Evolutionary conservation across 1,284 basidiomycete genomes (phyloP), one percentile per base, ranked within the genome.

Genomic region (Sanguinoderma infundibulare): DNA sequence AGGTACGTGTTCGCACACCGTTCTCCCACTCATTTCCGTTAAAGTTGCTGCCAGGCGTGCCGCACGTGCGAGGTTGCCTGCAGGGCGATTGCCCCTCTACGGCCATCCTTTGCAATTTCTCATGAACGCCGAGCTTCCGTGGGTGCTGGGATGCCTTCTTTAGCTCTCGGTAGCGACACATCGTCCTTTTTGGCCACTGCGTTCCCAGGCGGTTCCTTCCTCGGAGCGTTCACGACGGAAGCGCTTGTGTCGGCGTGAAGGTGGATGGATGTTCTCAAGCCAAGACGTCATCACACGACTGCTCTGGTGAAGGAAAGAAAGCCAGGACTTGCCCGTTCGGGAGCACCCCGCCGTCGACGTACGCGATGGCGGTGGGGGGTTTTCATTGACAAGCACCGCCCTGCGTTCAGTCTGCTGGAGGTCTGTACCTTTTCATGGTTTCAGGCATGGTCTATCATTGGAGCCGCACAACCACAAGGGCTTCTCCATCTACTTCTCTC

Each of bases 11-110:
- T 34, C 46, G 32, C 32, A 20, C 28, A 22, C 20, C 39, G 32
- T 26, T 44, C 36, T 10, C 15, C n/a, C n/a, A n/a, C 51, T 53
- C 28, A 59, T 59, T 44, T 53, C 51, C 57, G 57, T 53, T 26
- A 39, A 39, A n/a, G 36, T 50, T 40, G 34, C n/a, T 28, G 12
- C 46, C 28, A 32, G 32, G 35, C 49, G 49, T 51, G 49, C 32
- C 28, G 6, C 28, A 30, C 46, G 46, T 26, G n/a, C n/a, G n/a
- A n/a, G n/a, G n/a, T n/a, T n/a, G n/a, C n/a, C n/a, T n/a, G n/a
- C n/a, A n/a, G n/a, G n/a, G n/a, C n/a, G n/a, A n/a, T n/a, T n/a
- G n/a, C 46, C 46, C 26, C 46, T 12, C 15, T 49, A 32, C 28
- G 15, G 46, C 42, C 42, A n/a, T 35, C 7, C 17, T 49, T 20